Conservation (phyloP, 1,139 yeast genomes). For the Spathaspora jeffriesii region DNA sequence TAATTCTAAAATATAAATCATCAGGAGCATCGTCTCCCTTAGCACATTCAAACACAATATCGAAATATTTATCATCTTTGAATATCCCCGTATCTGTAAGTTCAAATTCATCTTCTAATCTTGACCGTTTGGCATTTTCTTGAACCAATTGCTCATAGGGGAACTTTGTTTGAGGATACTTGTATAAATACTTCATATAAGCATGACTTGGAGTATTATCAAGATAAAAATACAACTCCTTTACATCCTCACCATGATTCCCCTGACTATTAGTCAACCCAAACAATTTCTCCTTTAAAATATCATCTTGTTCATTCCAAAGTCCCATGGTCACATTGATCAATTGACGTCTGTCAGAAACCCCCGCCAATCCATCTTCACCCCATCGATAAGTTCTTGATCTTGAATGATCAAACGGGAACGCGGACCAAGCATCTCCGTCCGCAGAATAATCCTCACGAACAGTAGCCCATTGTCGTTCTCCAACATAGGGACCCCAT, state of each 20-base stretch:
- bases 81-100: conserved; percentile 75
- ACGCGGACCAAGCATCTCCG: conserved; percentile 94
- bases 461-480: conserved; percentile 94
- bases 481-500: conserved; percentile 94
- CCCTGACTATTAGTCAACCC: conserved; percentile 95
- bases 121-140: conserved; percentile 65
- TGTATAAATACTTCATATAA: conserved; percentile 89
- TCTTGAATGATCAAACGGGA: conserved; percentile 85
- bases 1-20: conserved; percentile 78
- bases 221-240: conserved; percentile 77
- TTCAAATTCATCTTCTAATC: conserved; percentile 71
- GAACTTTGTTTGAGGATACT: conserved; percentile 83
- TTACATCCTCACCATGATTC: conserved; percentile 96
- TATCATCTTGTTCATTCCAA: conserved; percentile 90
- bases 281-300: conserved; percentile 83
- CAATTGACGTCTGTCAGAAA: conserved; percentile 81
- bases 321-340: conserved; percentile 78
- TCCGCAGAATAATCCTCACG: conserved; percentile 86
- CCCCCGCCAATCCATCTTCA: conserved; percentile 95
- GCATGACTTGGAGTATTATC: conserved; percentile 95
- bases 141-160: conserved; percentile 80
- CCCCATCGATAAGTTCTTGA: conserved; percentile 94
- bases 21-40: conserved; percentile 83
- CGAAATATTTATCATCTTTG: conserved; percentile 82
- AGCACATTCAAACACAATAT: conserved; percentile 89